These are phyloP conservation scores for Colletotrichum chlorophyti DNA, from an alignment of 2,329 filamentous ascomycete species.

Conservation along the genomic window DNA sequence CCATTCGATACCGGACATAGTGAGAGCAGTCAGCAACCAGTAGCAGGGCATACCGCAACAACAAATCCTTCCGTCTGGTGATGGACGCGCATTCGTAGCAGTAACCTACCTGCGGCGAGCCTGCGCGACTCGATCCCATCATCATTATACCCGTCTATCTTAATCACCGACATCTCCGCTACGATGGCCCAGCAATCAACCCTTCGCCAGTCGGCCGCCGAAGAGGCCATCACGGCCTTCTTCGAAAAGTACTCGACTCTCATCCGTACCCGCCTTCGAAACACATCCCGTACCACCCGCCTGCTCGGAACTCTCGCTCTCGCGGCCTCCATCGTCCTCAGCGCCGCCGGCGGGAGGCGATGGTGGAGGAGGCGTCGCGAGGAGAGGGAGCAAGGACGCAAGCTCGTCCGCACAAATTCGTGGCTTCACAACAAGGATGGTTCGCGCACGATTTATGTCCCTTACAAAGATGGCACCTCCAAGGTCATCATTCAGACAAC, in stretches of 20 bases:
- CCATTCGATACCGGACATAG: neutral
- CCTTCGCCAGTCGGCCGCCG: conserved; percentile 68
- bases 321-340: conserved; percentile 77
- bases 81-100: conserved; percentile 26
- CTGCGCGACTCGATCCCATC: conserved; percentile 20
- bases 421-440: conserved; percentile 94
- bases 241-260: conserved; percentile 64
- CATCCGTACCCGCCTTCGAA: conserved; percentile 61
- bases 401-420: conserved; percentile 88
- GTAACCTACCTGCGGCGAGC: conserved; percentile 17
- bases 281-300: conserved; percentile 73
- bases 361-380: conserved; percentile 77
- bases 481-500: conserved; percentile 92
- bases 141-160: neutral
- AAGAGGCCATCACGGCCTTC: conserved; percentile 72
- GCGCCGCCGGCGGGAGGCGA: conserved; percentile 78
- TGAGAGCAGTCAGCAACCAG: neutral
- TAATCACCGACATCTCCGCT: conserved; percentile 65
- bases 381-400: conserved; percentile 83
- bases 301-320: conserved; percentile 80
- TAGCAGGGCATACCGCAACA: neutral
- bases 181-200: conserved; percentile 73
- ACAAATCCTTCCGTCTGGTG: conserved; percentile 1
- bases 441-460: conserved; percentile 92
- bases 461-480: conserved; percentile 84